phyloP scores from a whole-genome alignment of 352 stramenopile genomes.

The Phytophthora podocarpi region DNA sequence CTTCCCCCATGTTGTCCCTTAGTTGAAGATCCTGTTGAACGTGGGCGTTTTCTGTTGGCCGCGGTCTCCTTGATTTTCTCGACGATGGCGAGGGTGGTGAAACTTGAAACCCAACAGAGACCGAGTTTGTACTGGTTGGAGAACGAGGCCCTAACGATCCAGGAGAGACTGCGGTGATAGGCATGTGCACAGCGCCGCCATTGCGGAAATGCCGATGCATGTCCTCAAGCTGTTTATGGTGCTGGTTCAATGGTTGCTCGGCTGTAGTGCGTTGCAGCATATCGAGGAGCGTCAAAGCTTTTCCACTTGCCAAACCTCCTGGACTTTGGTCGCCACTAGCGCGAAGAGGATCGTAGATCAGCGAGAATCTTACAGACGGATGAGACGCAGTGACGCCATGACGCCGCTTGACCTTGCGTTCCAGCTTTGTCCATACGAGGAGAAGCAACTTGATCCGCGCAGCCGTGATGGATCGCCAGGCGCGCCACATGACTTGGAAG shows the following conservation, averaged over 20 bases:
- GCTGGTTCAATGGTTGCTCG: constrained; percentile 17
- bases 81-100: background rate
- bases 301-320: background rate
- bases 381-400: constrained; percentile 31
- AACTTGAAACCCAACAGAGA: constrained; percentile 5
- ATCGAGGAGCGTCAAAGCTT: constrained; percentile 27
- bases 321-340: background rate
- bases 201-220: constrained; percentile 72
- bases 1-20: constrained; percentile 48
- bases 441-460: constrained; percentile 74
- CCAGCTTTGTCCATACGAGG: constrained; percentile 67
- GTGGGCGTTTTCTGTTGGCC: constrained; percentile 11
- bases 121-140: background rate
- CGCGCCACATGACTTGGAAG: constrained; percentile 78
- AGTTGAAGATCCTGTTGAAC: constrained; percentile 40
- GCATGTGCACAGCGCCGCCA: constrained; percentile 49
- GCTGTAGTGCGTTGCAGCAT: constrained; percentile 23
- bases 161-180: constrained; percentile 28
- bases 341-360: background rate
- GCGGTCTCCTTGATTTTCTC: background rate
- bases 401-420: constrained; percentile 59
- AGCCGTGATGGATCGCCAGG: constrained; percentile 74
- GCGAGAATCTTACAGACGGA: constrained; percentile 1
- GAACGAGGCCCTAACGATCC: background rate
- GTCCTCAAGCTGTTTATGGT: constrained; percentile 50